Base-by-base conservation (phyloP, 2,329 filamentous ascomycete genomes). In the Phialophora tarda region DNA sequence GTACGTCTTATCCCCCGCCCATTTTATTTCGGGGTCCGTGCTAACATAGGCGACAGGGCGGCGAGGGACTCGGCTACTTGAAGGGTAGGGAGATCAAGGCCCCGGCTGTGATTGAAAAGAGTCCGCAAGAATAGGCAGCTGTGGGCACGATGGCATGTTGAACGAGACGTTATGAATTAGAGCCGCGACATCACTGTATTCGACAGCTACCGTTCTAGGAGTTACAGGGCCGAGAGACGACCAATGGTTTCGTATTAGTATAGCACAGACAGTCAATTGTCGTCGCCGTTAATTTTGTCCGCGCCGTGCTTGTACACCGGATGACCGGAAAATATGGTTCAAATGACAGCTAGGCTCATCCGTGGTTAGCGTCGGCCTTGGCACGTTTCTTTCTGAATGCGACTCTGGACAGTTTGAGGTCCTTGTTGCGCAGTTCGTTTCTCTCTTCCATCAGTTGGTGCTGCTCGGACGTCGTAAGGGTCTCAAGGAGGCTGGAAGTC, bases 51-150 rank as follows among this genome's bases (percentile, higher is more conserved):
- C 10, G 14, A 30, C 10, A 88, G 85, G 84, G 83, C 60, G 87
- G 87, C 63, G 87, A 89, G 77, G 86, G 86, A 30, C 80, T 88
- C 67, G 86, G 85, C 50, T 89, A 87, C 77, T 79, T 89, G 65
- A 84, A 84, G 69, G 82, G 80, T 60, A 80, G 83, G 70, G 83
- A 86, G 67, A 83, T 89, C 77, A 87, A 85, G 76, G 86, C 87
- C 21, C 87, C 87, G 12, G 87, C 87, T 2, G 83, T 89, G 58
- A 86, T 89, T 73, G 87, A 89, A 77, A 86, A 83, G 75, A 85
- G 88, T 73, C 67, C 64, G 23, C 30, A 59, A 17, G 64, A 66
- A 58, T 61, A 62, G 47, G 5, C n/a, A 14, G 41, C 12, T 12
- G 38, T 12, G 17, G 6, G 26, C 8, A 34, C 11, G 24, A 60